These are phyloP conservation scores for Apodospora peruviana DNA, from an alignment of 495 filamentous ascomycete species.

Conservation along the genomic window DNA sequence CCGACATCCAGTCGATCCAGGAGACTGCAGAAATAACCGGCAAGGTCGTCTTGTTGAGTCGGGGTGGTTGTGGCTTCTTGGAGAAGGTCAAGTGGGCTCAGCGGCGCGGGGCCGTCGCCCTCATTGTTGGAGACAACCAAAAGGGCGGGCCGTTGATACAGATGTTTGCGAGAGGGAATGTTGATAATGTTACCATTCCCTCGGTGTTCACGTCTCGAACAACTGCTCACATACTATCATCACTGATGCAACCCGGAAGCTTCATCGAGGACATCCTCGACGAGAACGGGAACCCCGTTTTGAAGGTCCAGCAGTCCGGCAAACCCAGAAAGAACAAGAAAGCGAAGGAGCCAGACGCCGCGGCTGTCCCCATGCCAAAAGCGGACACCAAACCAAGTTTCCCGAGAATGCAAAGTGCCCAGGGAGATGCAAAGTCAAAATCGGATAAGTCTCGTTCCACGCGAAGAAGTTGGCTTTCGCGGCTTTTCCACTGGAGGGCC, in stretches of 20 bases:
- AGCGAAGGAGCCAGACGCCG: constrained; percentile 22
- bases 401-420: constrained; percentile 5
- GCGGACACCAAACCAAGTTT: not conserved
- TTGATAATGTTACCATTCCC: constrained; percentile 89
- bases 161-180: constrained; percentile 95
- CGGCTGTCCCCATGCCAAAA: constrained; percentile 11
- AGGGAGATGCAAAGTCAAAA: constrained; percentile 6
- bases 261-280: constrained; percentile 50
- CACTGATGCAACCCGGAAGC: constrained; percentile 69
- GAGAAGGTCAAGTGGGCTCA: constrained; percentile 98
- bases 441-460: constrained; percentile 3
- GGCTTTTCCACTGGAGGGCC: constrained; percentile 46
- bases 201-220: constrained; percentile 93
- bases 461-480: constrained; percentile 49
- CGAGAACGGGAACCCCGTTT: constrained; percentile 42
- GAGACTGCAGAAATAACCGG: constrained; percentile 91
- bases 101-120: constrained; percentile 74
- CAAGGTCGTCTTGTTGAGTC: constrained; percentile 82
- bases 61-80: constrained; percentile 92
- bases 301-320: constrained; percentile 44
- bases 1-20: constrained; percentile 92
- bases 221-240: constrained; percentile 88
- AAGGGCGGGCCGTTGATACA: constrained; percentile 82
- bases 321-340: constrained; percentile 37
- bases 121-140: constrained; percentile 93